phyloP scores from a whole-genome alignment of 345 rosid species.

The Mallotus nudiflorus region DNA sequence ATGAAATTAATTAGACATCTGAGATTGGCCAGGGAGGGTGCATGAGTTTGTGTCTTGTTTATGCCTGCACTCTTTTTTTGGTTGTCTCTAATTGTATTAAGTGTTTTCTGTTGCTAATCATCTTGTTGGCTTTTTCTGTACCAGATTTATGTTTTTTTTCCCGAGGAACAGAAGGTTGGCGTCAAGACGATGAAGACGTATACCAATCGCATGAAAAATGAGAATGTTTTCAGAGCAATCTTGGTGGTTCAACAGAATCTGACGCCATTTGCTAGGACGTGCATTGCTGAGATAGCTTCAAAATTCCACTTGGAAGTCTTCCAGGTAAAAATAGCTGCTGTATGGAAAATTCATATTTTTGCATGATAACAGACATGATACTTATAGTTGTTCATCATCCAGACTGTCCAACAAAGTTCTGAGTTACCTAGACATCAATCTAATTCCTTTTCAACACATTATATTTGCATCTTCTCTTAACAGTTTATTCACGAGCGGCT shows the following conservation, averaged over 20 bases:
- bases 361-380: not conserved
- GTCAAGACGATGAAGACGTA: conserved; percentile 90
- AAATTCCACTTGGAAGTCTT: conserved; percentile 84
- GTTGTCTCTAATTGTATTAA: no score
- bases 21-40: no score
- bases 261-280: conserved; percentile 84
- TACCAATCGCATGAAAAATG: conserved; percentile 77
- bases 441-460: no score
- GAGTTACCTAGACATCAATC: no score
- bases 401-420: no score
- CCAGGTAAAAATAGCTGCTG: conserved; percentile 45
- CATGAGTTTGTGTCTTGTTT: no score
- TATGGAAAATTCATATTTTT: not conserved
- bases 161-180: conserved; percentile 81
- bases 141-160: conserved; percentile 84
- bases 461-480: no score
- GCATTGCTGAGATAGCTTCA: conserved; percentile 61
- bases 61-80: no score
- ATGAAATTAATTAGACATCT: no score
- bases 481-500: no score
- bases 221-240: conserved; percentile 77
- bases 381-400: not conserved
- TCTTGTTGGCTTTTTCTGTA: not conserved
- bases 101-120: not conserved
- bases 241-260: conserved; percentile 77